These are phyloP conservation scores for Neofusicoccum sp. DNA, from an alignment of 2,329 filamentous ascomycete species.

Conservation along the genomic window DNA sequence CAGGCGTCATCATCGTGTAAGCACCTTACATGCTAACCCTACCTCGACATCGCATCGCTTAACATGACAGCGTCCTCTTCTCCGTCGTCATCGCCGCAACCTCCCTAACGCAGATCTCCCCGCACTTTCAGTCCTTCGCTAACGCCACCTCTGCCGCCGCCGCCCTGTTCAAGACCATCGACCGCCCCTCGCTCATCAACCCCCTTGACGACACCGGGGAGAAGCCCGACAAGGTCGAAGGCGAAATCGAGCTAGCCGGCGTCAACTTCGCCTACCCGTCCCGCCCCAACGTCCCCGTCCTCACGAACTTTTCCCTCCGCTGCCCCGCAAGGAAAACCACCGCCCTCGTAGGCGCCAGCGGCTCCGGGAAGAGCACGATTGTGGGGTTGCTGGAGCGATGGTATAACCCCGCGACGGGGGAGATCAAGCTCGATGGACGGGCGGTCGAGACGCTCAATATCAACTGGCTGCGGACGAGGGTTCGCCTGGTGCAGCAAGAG, in stretches of 20 bases:
- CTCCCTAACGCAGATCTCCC: conserved; percentile 32
- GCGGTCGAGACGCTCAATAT: conserved; percentile 82
- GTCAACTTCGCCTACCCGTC: conserved; percentile 40
- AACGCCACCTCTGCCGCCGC: conserved; percentile 37
- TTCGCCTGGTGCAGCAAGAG: conserved; percentile 90
- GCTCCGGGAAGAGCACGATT: conserved; percentile 92
- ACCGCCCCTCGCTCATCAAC: conserved; percentile 32
- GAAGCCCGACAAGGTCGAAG: conserved; percentile 21
- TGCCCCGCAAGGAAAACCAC: conserved; percentile 63
- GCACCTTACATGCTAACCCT: conserved; percentile 20
- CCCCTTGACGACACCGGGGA: background rate
- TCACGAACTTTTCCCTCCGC: conserved; percentile 57
- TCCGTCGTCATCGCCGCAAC: conserved; percentile 39
- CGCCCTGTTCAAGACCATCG: conserved; percentile 38
- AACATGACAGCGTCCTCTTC: conserved; percentile 29
- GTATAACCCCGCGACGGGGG: conserved; percentile 49
- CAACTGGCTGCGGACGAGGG: conserved; percentile 86
- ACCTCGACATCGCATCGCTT: background rate
- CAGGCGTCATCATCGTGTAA: conserved; percentile 34
- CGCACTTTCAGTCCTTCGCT: conserved; percentile 33
- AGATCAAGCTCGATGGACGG: conserved; percentile 65
- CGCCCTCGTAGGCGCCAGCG: conserved; percentile 89
- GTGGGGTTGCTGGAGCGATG: conserved; percentile 91
- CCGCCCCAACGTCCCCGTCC: conserved; percentile 61
- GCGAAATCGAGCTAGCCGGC: conserved; percentile 35